Evolutionary conservation across 441 rosid genomes (phyloP).

Genomic region (Aleurites moluccanus): DNA sequence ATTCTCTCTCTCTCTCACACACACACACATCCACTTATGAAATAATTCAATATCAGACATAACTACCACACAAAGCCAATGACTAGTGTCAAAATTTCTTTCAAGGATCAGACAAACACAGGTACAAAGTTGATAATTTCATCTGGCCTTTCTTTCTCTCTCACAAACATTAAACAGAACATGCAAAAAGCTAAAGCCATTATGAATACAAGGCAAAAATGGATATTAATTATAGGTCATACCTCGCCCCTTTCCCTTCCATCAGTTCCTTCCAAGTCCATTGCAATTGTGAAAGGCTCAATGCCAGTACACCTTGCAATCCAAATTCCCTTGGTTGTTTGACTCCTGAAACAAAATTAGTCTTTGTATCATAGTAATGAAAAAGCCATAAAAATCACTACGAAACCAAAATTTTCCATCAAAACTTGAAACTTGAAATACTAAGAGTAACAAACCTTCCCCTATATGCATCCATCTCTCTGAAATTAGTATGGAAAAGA

Average conservation of each 20-base stretch:
- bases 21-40: not conserved
- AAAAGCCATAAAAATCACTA: not conserved
- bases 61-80: not conserved
- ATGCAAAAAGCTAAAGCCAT: not conserved
- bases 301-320: constrained; percentile 71
- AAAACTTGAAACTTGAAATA: constrained; percentile 20
- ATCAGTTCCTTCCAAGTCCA: constrained; percentile 98
- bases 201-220: not conserved
- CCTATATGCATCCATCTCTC: constrained; percentile 66
- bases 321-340: constrained; percentile 97
- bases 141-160: too few relatives aligned
- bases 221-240: not conserved
- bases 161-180: not conserved
- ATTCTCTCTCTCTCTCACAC: too few relatives aligned
- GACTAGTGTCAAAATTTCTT: not conserved
- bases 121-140: too few relatives aligned
- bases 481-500: constrained; percentile 71
- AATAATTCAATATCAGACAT: not conserved
- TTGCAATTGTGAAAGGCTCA: constrained; percentile 77
- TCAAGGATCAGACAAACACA: not conserved
- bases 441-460: constrained; percentile 30
- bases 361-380: not conserved
- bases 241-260: constrained; percentile 98
- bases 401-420: not conserved
- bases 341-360: constrained; percentile 52